Base-by-base conservation (phyloP, 306 rosid species). In the Malus asiatica region DNA sequence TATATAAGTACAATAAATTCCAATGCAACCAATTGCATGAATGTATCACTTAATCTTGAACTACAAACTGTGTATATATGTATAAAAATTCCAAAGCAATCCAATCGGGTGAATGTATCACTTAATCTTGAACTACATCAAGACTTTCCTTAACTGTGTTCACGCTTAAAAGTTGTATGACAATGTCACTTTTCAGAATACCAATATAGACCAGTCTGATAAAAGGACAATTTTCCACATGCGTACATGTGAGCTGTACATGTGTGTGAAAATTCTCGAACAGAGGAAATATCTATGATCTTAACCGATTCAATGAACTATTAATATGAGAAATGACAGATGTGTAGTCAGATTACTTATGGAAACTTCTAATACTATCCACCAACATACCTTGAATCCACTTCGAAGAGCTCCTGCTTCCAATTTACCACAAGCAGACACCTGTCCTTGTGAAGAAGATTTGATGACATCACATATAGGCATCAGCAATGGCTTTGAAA, bases 341-440 rank as follows among this genome's bases (percentile, higher is more conserved):
- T 22, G 60, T 48, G 52, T 69, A 29, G 85, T 79, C 63, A 78
- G 74, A 71, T 57, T 76, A 55, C 59, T 58, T 66, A 83, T 11
- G 22, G 42, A 63, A 32, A 75, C 27, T 66, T 64, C 60, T 71
- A 71, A 73, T 51, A 80, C 48, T 61, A 40, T 32, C 68, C 23
- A 18, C 75, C 73, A 53, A 58, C 57, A 51, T 88, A 95, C 99
- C 97, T 92, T 95, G 23, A 88, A 85, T 81, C 99, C 99, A 82
- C 66, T 84, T 38, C 87, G 86, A 86, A 95, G 90, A 85, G 99
- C 99, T 78, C 99, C 99, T 45, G 99, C 92, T 88, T 90, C 99
- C 81, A 95, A 79, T 83, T 95, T 95, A 77, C 99, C 99, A 82
- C 89, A 85, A 72, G 97, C 98, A 79, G 96, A 90, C 57, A 89